Base-by-base conservation (phyloP, 768 basidiomycete genomes). In the Rhodosporidiobolus sp. region DNA sequence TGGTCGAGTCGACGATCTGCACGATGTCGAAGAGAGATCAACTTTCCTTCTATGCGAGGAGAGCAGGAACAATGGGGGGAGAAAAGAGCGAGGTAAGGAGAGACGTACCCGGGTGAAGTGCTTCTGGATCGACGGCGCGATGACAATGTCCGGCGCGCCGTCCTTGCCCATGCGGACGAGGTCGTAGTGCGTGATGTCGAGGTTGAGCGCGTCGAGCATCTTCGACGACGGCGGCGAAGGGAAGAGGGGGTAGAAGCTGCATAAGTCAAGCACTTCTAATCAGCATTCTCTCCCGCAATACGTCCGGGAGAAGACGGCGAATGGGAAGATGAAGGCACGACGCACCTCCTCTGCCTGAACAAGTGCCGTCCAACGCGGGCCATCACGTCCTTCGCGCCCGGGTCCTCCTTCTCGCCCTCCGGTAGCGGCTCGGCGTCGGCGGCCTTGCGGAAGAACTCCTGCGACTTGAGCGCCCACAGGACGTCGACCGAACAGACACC, bases 171-270 rank as follows among this genome's bases (percentile, higher is more conserved):
- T 79, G 71, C 78, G 77, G 58, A 88, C 80, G 32, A 84, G 81
- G 10, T 85, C 82, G 46, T 85, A 86, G 82, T 97, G 95, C 28
- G 90, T 88, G 24, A 96, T 85, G 78, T 96, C 94, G 52, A 99
- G 85, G 79, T 96, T 94, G 68, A 97, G 63, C 35, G 56, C 43
- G n/a, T 77, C 75, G 38, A 76, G 46, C 20, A 73, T 87, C 78
- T 95, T 92, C 49, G 86, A 84, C 3, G 88, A 83, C 26, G 89
- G 81, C 0, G 96, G 92, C 1, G 88, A 86, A 16, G 96, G 96
- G 81, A 97, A 97, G 52, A 96, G 81, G 0, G 96, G 96, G 80
- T 98, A 99, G 83, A 96, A 96, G 77, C 93, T 97, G 79, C 28
- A 30, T 26, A 35, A 7, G 5, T 26, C 16, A 24, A 10, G 11